Conservation (phyloP, 768 basidiomycete genomes). For the Mycena indigotica region DNA sequence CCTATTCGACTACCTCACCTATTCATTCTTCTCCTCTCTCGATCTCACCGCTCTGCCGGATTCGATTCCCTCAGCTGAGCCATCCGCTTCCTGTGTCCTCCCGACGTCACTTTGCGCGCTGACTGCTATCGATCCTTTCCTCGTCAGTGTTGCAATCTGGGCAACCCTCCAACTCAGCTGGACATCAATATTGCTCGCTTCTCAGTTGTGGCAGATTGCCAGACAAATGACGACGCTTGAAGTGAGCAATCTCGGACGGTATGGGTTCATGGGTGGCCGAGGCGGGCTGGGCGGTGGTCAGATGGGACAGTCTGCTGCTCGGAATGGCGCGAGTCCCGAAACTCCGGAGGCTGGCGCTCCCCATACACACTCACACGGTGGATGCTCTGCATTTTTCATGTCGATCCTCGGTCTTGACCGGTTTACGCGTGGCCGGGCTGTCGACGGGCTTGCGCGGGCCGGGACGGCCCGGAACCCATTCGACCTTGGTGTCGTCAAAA, state of each 20-base stretch:
- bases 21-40: slow-evolving; percentile 31
- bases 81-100: slow-evolving; percentile 68
- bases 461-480: slow-evolving; percentile 87
- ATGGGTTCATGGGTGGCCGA: slow-evolving; percentile 74
- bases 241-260: slow-evolving; percentile 92
- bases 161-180: slow-evolving; percentile 92
- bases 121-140: slow-evolving; percentile 77
- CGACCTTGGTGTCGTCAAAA: slow-evolving; percentile 74
- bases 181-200: slow-evolving; percentile 84
- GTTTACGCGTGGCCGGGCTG: slow-evolving; percentile 89
- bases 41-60: slow-evolving; percentile 35
- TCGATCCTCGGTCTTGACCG: slow-evolving; percentile 91
- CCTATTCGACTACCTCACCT: slow-evolving; percentile 82
- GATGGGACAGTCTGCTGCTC: neutral
- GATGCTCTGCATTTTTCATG: slow-evolving; percentile 70
- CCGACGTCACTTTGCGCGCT: slow-evolving; percentile 70
- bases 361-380: slow-evolving; percentile 10
- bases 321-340: neutral
- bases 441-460: slow-evolving; percentile 80
- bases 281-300: slow-evolving; percentile 1
- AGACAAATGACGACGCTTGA: slow-evolving; percentile 96
- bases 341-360: neutral
- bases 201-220: slow-evolving; percentile 90
- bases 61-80: slow-evolving; percentile 26
- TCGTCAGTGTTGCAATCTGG: slow-evolving; percentile 82